A percentile compares a stretch with the other conserved stretches of the same genome.
These are phyloP conservation scores for Metarhizium robertsii DNA, from an alignment of 2,329 filamentous ascomycete genomes.

Conservation along the genomic window DNA sequence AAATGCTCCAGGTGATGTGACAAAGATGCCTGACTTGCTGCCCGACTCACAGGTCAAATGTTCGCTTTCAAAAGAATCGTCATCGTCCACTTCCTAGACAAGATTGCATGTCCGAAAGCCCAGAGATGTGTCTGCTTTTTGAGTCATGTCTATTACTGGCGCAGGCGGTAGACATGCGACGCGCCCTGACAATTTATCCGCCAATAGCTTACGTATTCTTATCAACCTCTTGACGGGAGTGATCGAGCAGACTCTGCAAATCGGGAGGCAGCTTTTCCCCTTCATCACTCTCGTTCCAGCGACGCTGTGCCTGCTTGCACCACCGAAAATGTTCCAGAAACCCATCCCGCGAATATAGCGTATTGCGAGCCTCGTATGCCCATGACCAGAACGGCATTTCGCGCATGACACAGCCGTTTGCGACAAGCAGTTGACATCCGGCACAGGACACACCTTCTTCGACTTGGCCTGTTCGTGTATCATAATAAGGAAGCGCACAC, in stretches of 20 bases:
- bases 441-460: slow-evolving; percentile 22
- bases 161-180: not conserved
- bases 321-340: slow-evolving; percentile 24
- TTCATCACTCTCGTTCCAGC: slow-evolving; percentile 16
- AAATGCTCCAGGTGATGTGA: not conserved
- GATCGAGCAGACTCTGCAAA: not conserved
- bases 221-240: not conserved
- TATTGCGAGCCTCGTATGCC: slow-evolving; percentile 14
- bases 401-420: not conserved
- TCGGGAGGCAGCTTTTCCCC: not conserved
- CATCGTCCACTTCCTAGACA: not conserved
- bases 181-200: too few species aligned
- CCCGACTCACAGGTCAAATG: not conserved
- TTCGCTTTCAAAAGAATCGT: not conserved
- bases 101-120: too few species aligned
- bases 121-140: too few species aligned
- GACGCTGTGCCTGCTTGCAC: slow-evolving; percentile 22
- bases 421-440: slow-evolving; percentile 18
- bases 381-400: not conserved
- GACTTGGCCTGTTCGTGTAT: slow-evolving; percentile 12
- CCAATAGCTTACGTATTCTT: too few species aligned
- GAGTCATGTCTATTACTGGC: too few species aligned
- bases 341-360: slow-evolving; percentile 18
- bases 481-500: slow-evolving; percentile 11
- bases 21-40: not conserved